Percentiles rank a stretch among this genome's conserved stretches.
Evolutionary conservation across 1,139 yeast genomes (phyloP).

Genomic region (Candida dubliniensis): DNA sequence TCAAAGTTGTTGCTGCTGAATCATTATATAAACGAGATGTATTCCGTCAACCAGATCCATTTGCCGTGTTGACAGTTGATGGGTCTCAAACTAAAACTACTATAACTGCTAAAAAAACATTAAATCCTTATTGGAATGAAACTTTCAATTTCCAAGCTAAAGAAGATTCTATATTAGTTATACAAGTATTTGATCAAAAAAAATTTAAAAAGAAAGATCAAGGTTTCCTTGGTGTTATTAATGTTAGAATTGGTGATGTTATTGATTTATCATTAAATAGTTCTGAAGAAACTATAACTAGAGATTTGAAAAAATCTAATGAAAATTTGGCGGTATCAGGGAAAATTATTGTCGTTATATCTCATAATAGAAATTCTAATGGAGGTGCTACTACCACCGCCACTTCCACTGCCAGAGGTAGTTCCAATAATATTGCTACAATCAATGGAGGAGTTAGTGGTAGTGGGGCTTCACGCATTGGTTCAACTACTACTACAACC

Average conservation of each 20-base stretch:
- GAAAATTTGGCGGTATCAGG: conserved; percentile 93
- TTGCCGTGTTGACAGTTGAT: conserved; percentile 94
- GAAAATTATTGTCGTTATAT: conserved; percentile 75
- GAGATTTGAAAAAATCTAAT: conserved; percentile 88
- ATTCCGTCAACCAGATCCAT: conserved; percentile 94
- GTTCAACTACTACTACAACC: conserved; percentile 17
- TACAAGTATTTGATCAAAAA: conserved; percentile 95
- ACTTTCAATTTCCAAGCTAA: conserved; percentile 73
- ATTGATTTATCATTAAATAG: conserved; percentile 63
- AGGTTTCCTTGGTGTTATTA: conserved; percentile 97
- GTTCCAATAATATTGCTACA: conserved; percentile 17
- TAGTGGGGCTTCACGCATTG: conserved; percentile 9
- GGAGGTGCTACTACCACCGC: conserved; percentile 4
- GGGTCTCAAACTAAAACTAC: conserved; percentile 97
- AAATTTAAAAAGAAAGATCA: conserved; percentile 98
- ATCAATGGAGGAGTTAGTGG: conserved; percentile 11
- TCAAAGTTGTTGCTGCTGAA: conserved; percentile 92
- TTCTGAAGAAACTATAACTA: conserved; percentile 84
- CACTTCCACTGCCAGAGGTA: conserved; percentile 9
- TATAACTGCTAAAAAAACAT: conserved; percentile 87
- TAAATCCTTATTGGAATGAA: conserved; percentile 98
- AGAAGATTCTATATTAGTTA: conserved; percentile 84
- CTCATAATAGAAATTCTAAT: conserved; percentile 34
- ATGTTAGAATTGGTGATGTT: conserved; percentile 86
- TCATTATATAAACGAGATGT: conserved; percentile 94